Percentiles rank a stretch among this genome's conserved stretches.
Evolutionary conservation across 2,329 filamentous ascomycete species (phyloP).

Genomic region (Neonectria neomacrospora): DNA sequence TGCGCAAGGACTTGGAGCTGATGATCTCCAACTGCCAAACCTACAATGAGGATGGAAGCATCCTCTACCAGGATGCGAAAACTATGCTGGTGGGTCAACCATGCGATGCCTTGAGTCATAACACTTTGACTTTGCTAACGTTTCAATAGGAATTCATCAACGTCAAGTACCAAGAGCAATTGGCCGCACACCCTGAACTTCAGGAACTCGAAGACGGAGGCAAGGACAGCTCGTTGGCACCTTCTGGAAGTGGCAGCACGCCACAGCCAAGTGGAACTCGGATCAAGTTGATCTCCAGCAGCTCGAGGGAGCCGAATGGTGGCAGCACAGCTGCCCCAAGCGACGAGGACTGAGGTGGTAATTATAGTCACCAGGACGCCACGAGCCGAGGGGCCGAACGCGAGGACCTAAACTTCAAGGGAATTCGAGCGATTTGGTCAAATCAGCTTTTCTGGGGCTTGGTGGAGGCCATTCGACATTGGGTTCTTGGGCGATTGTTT

Average conservation of each 20-base stretch:
- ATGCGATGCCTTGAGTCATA: background rate
- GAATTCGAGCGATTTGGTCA: slow-evolving; percentile 3
- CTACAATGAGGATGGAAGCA: slow-evolving; percentile 95
- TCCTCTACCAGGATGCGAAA: slow-evolving; percentile 92
- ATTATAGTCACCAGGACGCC: slow-evolving; percentile 8
- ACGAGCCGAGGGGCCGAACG: slow-evolving; percentile 13
- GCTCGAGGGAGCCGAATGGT: slow-evolving; percentile 53
- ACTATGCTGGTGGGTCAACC: slow-evolving; percentile 78
- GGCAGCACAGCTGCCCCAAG: slow-evolving; percentile 58
- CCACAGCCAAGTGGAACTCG: slow-evolving; percentile 71
- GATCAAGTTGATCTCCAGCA: slow-evolving; percentile 74
- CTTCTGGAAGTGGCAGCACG: slow-evolving; percentile 70
- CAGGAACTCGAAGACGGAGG: slow-evolving; percentile 63
- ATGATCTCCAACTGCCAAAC: slow-evolving; percentile 92
- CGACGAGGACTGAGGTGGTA: slow-evolving; percentile 60
- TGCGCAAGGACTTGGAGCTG: slow-evolving; percentile 83
- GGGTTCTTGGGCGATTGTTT: slow-evolving; percentile 39
- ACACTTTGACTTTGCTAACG: slow-evolving; percentile 47
- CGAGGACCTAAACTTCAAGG: slow-evolving; percentile 13
- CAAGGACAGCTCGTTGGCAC: slow-evolving; percentile 54
- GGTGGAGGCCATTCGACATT: slow-evolving; percentile 29
- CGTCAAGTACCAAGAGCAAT: slow-evolving; percentile 62
- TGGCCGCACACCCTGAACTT: slow-evolving; percentile 66
- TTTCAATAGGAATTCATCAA: slow-evolving; percentile 65
- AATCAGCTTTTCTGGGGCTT: slow-evolving; percentile 16